Percentiles rank a stretch among this genome's conserved stretches.
Evolutionary conservation across 2,329 filamentous ascomycete species (phyloP).

Genomic region (Pyrenophora teres): DNA sequence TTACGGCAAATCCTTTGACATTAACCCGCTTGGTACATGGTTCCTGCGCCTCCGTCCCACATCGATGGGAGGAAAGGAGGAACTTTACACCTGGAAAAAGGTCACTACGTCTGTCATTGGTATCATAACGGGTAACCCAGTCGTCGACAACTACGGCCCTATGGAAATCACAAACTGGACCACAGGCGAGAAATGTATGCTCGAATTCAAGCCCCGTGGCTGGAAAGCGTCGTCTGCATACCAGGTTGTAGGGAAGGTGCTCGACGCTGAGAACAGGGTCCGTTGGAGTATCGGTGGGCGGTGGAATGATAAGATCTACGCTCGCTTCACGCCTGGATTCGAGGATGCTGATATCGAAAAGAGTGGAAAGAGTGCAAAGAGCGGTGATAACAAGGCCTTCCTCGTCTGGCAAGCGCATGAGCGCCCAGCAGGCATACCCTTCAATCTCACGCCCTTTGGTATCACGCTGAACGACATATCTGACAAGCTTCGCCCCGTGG

Average conservation of each 20-base stretch:
- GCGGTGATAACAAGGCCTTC: constrained; percentile 76
- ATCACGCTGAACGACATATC: constrained; percentile 92
- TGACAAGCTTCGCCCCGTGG: constrained; percentile 73
- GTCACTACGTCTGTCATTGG: constrained; percentile 96
- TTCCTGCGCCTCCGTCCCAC: constrained; percentile 83
- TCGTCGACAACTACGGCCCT: constrained; percentile 94
- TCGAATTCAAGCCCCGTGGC: constrained; percentile 93
- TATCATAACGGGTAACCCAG: constrained; percentile 95
- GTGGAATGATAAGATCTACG: constrained; percentile 98
- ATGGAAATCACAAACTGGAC: constrained; percentile 99
- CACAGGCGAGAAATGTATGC: constrained; percentile 83
- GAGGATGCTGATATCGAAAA: constrained; percentile 68
- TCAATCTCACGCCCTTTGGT: constrained; percentile 96
- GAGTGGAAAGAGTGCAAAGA: constrained; percentile 49
- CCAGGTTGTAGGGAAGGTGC: constrained; percentile 82
- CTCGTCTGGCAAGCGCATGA: constrained; percentile 89
- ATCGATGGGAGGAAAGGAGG: constrained; percentile 67
- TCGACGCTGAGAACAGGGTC: constrained; percentile 77
- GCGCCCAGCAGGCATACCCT: constrained; percentile 83
- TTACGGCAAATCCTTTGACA: constrained; percentile 95
- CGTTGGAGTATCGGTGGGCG: constrained; percentile 89
- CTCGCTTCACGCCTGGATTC: constrained; percentile 87
- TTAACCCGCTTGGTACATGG: constrained; percentile 96
- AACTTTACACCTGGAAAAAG: constrained; percentile 98
- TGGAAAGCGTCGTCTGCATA: constrained; percentile 96